These are phyloP conservation scores for Arthrobotrys pseudoclavata DNA, from an alignment of 2,329 filamentous ascomycete genomes.

Conservation along the genomic window DNA sequence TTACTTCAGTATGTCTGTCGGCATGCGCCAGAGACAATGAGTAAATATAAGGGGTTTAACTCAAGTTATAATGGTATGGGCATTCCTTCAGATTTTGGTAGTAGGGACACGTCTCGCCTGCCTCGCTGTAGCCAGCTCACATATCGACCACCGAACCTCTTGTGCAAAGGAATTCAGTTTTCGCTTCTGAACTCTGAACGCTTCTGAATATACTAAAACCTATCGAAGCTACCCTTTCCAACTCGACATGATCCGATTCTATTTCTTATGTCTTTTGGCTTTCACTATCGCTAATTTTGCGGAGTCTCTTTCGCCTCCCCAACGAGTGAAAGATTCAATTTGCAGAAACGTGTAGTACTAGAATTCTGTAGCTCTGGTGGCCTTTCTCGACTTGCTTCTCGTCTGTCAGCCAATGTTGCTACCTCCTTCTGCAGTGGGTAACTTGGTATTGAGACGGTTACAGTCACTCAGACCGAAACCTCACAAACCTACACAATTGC, in stretches of 20 bases:
- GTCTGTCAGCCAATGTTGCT: background rate
- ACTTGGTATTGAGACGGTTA: slow-evolving; percentile 13
- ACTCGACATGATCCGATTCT: background rate
- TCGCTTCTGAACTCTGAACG: background rate
- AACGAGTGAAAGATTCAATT: background rate
- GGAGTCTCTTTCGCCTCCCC: slow-evolving; percentile 8
- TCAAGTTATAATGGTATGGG: background rate
- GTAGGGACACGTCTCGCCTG: background rate
- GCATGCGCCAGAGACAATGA: background rate
- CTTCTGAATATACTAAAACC: too few relatives aligned
- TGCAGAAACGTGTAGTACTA: slow-evolving; percentile 12
- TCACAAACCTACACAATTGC: slow-evolving; percentile 14
- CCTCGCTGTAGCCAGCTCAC: too few relatives aligned
- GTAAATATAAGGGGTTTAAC: background rate
- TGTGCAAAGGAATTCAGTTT: too few relatives aligned
- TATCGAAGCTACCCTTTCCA: background rate
- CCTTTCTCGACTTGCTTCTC: slow-evolving; percentile 21
- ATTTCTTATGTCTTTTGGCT: background rate
- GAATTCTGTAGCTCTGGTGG: slow-evolving; percentile 16
- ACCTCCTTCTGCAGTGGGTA: slow-evolving; percentile 24
- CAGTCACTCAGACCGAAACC: slow-evolving; percentile 19
- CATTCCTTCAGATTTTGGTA: background rate
- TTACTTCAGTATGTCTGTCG: background rate
- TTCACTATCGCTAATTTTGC: background rate
- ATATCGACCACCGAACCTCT: too few relatives aligned